These are phyloP conservation scores for Zygoascus meyerae DNA, from an alignment of 1,139 yeast genomes.

Conservation along the genomic window DNA sequence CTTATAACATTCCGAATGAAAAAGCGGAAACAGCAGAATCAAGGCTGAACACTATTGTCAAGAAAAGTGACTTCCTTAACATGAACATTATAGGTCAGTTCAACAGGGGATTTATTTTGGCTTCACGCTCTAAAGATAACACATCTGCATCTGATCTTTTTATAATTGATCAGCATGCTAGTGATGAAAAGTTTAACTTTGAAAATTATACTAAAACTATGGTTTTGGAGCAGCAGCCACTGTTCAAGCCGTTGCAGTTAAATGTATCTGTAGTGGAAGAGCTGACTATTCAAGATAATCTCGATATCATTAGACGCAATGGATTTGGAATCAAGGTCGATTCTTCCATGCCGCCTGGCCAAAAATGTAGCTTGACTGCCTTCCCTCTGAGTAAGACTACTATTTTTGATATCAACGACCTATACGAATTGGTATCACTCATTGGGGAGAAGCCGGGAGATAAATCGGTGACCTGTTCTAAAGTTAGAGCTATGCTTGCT, in stretches of 20 bases:
- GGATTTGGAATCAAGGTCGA: slow-evolving; percentile 63
- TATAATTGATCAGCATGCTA: slow-evolving; percentile 94
- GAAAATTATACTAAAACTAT: slow-evolving; percentile 58
- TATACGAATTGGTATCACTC: slow-evolving; percentile 66
- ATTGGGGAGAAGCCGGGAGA: slow-evolving; percentile 40
- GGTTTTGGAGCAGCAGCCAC: slow-evolving; percentile 57
- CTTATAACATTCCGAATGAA: slow-evolving; percentile 14
- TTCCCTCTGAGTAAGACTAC: slow-evolving; percentile 71
- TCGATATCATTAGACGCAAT: slow-evolving; percentile 54
- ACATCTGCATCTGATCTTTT: slow-evolving; percentile 52
- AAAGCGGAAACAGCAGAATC: slow-evolving; percentile 46
- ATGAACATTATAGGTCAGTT: slow-evolving; percentile 90
- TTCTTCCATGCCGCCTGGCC: slow-evolving; percentile 50
- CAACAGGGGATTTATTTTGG: slow-evolving; percentile 83
- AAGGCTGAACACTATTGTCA: slow-evolving; percentile 27
- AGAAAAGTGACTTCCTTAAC: slow-evolving; percentile 38
- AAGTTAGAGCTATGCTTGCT: slow-evolving; percentile 78
- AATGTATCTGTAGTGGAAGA: slow-evolving; percentile 77
- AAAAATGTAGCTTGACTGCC: slow-evolving; percentile 50
- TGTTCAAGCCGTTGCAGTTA: slow-evolving; percentile 59
- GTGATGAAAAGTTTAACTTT: slow-evolving; percentile 90
- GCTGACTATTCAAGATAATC: slow-evolving; percentile 55
- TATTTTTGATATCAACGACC: slow-evolving; percentile 58
- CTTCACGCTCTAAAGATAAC: slow-evolving; percentile 40
- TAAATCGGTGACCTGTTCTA: slow-evolving; percentile 54